A percentile compares a stretch with the other conserved stretches of the same genome.
phyloP scores from a whole-genome alignment of 2,329 filamentous ascomycete genomes.

The Biscogniauxia mediterranea region DNA sequence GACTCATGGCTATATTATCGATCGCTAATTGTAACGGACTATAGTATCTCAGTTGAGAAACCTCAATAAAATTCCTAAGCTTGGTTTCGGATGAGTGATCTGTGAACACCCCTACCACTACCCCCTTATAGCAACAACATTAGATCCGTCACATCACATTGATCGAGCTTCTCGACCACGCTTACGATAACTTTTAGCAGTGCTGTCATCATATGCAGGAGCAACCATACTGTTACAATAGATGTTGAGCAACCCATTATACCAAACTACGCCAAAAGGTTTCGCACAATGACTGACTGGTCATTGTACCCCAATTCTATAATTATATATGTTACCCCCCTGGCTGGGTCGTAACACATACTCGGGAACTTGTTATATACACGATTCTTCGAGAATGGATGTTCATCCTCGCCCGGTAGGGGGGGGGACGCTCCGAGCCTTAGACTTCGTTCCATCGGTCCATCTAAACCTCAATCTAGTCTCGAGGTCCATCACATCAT shows the following conservation, averaged over 20 bases:
- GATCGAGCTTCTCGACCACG: slow-evolving; percentile 16
- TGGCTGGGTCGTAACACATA: no score
- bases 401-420: slow-evolving; percentile 23
- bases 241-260: no score
- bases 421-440: slow-evolving; percentile 17
- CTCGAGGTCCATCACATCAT: slow-evolving; percentile 17
- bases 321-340: no score
- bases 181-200: slow-evolving; percentile 14
- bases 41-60: background rate
- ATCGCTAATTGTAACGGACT: no score
- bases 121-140: slow-evolving; percentile 12
- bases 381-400: slow-evolving; percentile 21
- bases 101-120: background rate
- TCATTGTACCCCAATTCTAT: no score
- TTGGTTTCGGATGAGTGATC: background rate
- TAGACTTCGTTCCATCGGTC: slow-evolving; percentile 14
- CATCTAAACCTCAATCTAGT: slow-evolving; percentile 14
- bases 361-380: slow-evolving; percentile 26
- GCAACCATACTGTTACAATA: slow-evolving; percentile 20
- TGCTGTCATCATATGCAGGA: slow-evolving; percentile 16
- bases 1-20: no score
- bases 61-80: background rate
- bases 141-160: slow-evolving; percentile 10
- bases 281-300: no score
- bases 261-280: no score